A percentile compares a stretch with the other conserved stretches of the same genome.
Evolutionary conservation across 331 rosid genomes (phyloP).

Genomic region (Phaseolus coccineus): DNA sequence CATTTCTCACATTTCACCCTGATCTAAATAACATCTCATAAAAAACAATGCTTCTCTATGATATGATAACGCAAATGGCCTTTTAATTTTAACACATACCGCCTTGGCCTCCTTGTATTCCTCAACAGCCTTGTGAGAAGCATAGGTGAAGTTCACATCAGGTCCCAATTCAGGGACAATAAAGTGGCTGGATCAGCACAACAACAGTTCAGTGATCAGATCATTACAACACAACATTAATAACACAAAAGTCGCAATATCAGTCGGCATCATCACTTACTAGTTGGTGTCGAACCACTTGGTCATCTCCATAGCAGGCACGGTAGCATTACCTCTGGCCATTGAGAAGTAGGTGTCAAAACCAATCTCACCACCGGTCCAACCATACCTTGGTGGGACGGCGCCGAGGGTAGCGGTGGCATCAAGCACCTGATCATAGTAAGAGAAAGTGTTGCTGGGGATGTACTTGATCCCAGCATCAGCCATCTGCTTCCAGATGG

Average conservation of each 20-base stretch:
- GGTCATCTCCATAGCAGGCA: slow-evolving; percentile 99
- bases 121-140: slow-evolving; percentile 96
- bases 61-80: slow-evolving; percentile 11
- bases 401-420: slow-evolving; percentile 91
- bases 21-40: slow-evolving; percentile 17
- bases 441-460: slow-evolving; percentile 94
- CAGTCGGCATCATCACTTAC: slow-evolving; percentile 60
- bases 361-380: slow-evolving; percentile 94
- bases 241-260: not conserved
- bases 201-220: slow-evolving; percentile 32
- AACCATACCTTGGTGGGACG: slow-evolving; percentile 89
- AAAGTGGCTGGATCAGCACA: slow-evolving; percentile 75
- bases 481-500: slow-evolving; percentile 97
- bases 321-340: slow-evolving; percentile 98
- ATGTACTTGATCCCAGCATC: slow-evolving; percentile 89
- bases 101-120: slow-evolving; percentile 99
- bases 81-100: slow-evolving; percentile 48
- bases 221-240: not conserved
- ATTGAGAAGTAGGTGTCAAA: slow-evolving; percentile 88
- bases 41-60: slow-evolving; percentile 9
- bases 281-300: slow-evolving; percentile 99
- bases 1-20: not conserved
- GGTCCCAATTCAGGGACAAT: slow-evolving; percentile 98
- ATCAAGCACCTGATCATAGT: slow-evolving; percentile 90
- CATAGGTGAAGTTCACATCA: slow-evolving; percentile 75